Evolutionary conservation across 495 filamentous ascomycete species (phyloP), one percentile per base, ranked within the genome.

Genomic region (Hypoxylon lenormandii): DNA sequence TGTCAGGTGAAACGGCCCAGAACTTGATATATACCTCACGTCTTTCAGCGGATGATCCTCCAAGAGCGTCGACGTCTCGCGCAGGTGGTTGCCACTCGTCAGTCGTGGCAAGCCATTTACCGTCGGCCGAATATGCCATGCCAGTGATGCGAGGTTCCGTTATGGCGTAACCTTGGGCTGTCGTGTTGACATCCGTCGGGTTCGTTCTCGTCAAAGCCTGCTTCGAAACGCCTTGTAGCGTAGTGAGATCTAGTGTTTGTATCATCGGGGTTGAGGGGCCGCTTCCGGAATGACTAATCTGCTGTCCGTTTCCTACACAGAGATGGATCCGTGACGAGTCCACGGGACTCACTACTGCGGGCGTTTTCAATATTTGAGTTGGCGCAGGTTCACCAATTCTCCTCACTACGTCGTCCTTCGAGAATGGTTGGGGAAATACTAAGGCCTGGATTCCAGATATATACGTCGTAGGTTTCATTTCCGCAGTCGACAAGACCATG

Each of bases 131-230:
- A 60, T 94, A 84, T 52, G 86, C 83, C 57, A 99, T 78, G 49
- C 88, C 85, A 11, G 83, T 89, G 46, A 96, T 83, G 64, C 89
- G 87, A 6, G 95, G 94, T 60, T 96, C 88, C 1, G 82, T 75
- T 46, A 98, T 84, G 16, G 83, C 81, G 40, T 85, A 83, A 0
- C 88, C 85, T 57, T 91, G 89, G 16, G 90, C 89, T 1, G 89
- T 88, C 19, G 90, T 80, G 57, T 91, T 95, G 60, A 91, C 76
- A 51, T 89, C 90, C 0, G 95, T 97, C 5, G 89, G 85, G 70
- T 95, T 96, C 23, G 92, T 97, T 57, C 96, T 85, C 5, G 93
- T 88, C 40, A 98, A 80, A 13, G 94, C 92, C 78, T 99, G 95
- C 56, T 92, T 89, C 18, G 88, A 87, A 38, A 97, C 75, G 63